Evolutionary conservation across 257 asterid species (phyloP).

Genomic region (Orobanche coerulescens): DNA sequence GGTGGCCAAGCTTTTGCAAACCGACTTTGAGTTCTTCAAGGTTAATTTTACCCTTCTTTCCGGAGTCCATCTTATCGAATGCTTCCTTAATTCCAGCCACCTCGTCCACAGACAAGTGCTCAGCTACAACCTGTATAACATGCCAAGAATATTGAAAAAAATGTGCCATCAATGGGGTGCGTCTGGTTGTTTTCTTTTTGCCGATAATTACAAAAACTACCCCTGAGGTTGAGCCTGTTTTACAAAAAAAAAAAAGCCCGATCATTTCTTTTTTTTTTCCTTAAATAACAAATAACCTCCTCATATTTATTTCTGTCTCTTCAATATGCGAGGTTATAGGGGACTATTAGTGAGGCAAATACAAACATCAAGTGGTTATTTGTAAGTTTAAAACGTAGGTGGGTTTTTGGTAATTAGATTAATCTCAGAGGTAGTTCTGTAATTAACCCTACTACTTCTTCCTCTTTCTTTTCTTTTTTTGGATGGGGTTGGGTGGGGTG

Average conservation of each 20-base stretch:
- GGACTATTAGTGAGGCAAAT: background rate
- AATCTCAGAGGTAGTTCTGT: background rate
- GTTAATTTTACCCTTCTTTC: slow-evolving; percentile 42
- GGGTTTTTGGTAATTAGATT: too few relatives aligned
- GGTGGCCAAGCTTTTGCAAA: slow-evolving; percentile 55
- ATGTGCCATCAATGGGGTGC: background rate
- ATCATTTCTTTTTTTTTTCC: background rate
- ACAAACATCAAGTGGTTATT: background rate
- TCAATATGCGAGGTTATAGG: too few relatives aligned
- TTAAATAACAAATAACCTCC: background rate
- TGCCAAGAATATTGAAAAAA: slow-evolving; percentile 15
- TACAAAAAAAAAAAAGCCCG: background rate
- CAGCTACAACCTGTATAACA: slow-evolving; percentile 52
- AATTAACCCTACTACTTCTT: background rate
- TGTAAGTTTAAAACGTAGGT: background rate
- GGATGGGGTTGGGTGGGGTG: background rate
- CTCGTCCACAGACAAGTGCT: slow-evolving; percentile 66
- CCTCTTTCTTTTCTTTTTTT: background rate
- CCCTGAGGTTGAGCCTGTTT: background rate
- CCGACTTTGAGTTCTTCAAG: slow-evolving; percentile 49
- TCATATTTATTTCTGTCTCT: background rate
- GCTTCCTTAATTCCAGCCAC: slow-evolving; percentile 66
- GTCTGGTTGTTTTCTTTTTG: background rate
- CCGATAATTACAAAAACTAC: background rate
- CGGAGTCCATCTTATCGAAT: slow-evolving; percentile 57